These are phyloP conservation scores for Atalantia buxifolia DNA, from an alignment of 345 rosid genomes.

Conservation along the genomic window DNA sequence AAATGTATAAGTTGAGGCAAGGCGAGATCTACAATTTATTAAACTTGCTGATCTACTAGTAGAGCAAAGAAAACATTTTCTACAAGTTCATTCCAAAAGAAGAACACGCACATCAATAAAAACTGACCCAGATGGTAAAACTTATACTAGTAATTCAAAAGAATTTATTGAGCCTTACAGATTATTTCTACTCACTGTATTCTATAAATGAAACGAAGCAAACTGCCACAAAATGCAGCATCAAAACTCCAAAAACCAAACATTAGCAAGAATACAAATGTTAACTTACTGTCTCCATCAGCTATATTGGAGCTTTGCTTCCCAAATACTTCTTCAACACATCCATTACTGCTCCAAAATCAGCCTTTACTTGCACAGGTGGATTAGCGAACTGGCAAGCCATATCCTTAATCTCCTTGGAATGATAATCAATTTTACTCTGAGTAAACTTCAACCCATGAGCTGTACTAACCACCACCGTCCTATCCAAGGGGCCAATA, in stretches of 20 bases:
- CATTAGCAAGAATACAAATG: constrained; percentile 5
- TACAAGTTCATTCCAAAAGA: neutral
- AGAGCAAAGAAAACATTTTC: neutral
- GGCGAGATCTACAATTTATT: neutral
- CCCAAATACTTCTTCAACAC: constrained; percentile 61
- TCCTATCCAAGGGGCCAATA: constrained; percentile 58
- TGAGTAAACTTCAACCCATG: constrained; percentile 91
- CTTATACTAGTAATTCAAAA: neutral
- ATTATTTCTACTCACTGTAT: neutral
- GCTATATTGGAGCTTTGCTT: constrained; percentile 31
- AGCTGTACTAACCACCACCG: constrained; percentile 91
- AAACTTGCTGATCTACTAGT: neutral
- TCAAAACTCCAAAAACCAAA: constrained; percentile 11
- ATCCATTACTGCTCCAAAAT: constrained; percentile 87
- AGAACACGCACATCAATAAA: neutral
- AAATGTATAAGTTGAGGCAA: neutral
- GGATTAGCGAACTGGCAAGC: constrained; percentile 76
- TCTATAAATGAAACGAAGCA: neutral
- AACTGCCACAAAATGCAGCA: neutral
- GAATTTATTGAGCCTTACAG: neutral
- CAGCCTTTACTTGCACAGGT: constrained; percentile 72
- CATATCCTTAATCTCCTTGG: constrained; percentile 69
- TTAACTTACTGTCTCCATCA: constrained; percentile 9
- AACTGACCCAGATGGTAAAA: neutral
- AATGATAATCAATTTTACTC: constrained; percentile 82